phyloP scores from a whole-genome alignment of 768 basidiomycete species.

The Rhizopogon roseolus region DNA sequence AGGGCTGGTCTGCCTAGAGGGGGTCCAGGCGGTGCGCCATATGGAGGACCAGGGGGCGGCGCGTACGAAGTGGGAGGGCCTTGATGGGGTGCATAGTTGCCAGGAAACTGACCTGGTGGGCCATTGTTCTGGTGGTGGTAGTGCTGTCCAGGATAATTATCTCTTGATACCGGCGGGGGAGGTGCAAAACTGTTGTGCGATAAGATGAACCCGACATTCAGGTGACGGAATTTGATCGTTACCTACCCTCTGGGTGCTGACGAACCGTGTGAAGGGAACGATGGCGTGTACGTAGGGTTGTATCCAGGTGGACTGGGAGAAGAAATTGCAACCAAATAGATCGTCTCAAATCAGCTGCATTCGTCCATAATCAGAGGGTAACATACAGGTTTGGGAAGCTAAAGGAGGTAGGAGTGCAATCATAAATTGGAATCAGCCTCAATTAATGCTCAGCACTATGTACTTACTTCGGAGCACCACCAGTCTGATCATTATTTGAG shows the following conservation, averaged over 20 bases:
- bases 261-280: slow-evolving; percentile 4
- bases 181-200: slow-evolving; percentile 8
- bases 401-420: not conserved
- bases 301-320: slow-evolving; percentile 1
- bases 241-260: slow-evolving; percentile 9
- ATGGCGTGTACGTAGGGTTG: not conserved
- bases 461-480: slow-evolving; percentile 9
- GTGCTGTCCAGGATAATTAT: slow-evolving; percentile 39
- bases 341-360: not conserved
- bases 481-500: not conserved
- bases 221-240: not conserved
- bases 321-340: not conserved
- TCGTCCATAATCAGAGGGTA: not conserved
- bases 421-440: not conserved
- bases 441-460: not conserved
- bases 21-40: slow-evolving; percentile 16
- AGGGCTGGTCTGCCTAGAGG: slow-evolving; percentile 14
- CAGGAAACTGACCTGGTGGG: slow-evolving; percentile 24
- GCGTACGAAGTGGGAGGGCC: slow-evolving; percentile 1
- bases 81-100: slow-evolving; percentile 8
- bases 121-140: slow-evolving; percentile 26
- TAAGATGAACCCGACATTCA: not conserved
- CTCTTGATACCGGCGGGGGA: slow-evolving; percentile 22
- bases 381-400: slow-evolving; percentile 14
- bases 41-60: slow-evolving; percentile 10